These are phyloP conservation scores for Vitis amurensis DNA, from an alignment of 164 flowering plant species.

Conservation along the genomic window DNA sequence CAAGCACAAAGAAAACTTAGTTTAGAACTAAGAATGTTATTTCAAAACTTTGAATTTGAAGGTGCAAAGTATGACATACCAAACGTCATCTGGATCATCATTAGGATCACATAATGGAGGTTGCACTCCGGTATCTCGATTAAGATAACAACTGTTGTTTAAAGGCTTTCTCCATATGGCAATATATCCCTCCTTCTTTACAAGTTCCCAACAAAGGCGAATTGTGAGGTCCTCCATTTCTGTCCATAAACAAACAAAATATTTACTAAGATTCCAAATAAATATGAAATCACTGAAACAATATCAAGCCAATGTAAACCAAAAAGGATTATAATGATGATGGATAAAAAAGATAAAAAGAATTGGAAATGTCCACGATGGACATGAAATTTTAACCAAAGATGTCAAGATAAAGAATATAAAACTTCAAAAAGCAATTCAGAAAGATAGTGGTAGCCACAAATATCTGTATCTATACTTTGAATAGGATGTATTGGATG, in stretches of 20 bases:
- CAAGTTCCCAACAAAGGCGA: constrained; percentile 71
- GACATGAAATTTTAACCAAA: not conserved
- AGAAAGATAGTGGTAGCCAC: not conserved
- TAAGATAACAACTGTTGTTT: constrained; percentile 64
- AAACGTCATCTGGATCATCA: constrained; percentile 71
- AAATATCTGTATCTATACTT: not conserved
- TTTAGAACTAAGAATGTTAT: not conserved
- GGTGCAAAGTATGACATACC: constrained; percentile 34
- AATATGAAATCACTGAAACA: no score
- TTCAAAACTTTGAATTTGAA: not conserved
- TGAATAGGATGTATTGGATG: not conserved
- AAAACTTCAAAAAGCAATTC: not conserved
- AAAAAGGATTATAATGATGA: not conserved
- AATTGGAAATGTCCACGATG: not conserved
- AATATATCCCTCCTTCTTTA: constrained; percentile 64
- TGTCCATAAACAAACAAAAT: constrained; percentile 18
- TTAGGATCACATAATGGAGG: constrained; percentile 60
- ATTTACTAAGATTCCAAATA: no score
- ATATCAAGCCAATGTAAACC: not conserved
- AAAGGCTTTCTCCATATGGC: constrained; percentile 75
- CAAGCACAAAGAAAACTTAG: no score
- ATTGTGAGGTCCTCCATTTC: constrained; percentile 65
- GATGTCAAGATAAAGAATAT: not conserved
- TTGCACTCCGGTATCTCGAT: constrained; percentile 42
- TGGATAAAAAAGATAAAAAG: not conserved